These are phyloP conservation scores for Crotalaria pallida DNA, from an alignment of 306 rosid species.

Conservation along the genomic window DNA sequence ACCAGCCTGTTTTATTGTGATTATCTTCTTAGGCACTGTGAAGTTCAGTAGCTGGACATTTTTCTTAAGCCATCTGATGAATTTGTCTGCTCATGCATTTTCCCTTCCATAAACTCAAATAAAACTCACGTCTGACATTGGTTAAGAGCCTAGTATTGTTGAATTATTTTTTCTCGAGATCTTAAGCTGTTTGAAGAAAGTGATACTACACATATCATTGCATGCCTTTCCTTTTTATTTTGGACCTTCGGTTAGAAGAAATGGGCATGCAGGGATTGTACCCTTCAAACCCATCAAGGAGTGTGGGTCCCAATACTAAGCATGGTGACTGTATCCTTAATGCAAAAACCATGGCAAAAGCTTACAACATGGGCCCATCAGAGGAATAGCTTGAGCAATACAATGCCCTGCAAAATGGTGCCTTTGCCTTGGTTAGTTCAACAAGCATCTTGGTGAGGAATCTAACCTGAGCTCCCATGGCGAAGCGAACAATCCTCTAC, in stretches of 20 bases:
- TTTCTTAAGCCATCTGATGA: conserved; percentile 4
- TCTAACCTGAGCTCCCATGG: conserved; percentile 3
- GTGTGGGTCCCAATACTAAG: not conserved
- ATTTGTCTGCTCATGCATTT: not conserved
- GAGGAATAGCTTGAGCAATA: conserved; percentile 3
- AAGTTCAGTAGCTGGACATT: not conserved
- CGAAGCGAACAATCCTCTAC: not conserved
- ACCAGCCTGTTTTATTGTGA: not conserved
- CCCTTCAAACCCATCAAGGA: not conserved
- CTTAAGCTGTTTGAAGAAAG: not conserved
- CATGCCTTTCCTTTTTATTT: not conserved
- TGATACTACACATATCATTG: conserved; percentile 6
- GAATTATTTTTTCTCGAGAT: not conserved
- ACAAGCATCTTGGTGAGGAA: conserved; percentile 1
- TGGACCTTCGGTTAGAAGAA: not conserved
- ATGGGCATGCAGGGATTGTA: not conserved
- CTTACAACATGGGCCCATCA: not conserved
- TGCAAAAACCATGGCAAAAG: not conserved
- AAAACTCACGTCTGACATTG: not conserved
- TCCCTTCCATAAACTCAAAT: not conserved
- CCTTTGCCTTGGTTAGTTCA: not conserved
- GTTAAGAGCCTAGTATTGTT: not conserved
- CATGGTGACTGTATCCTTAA: not conserved
- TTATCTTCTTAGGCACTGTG: not conserved
- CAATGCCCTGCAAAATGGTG: not conserved